Base-by-base conservation (phyloP, 2,329 filamentous ascomycete genomes). In the Rutstroemia sp. region DNA sequence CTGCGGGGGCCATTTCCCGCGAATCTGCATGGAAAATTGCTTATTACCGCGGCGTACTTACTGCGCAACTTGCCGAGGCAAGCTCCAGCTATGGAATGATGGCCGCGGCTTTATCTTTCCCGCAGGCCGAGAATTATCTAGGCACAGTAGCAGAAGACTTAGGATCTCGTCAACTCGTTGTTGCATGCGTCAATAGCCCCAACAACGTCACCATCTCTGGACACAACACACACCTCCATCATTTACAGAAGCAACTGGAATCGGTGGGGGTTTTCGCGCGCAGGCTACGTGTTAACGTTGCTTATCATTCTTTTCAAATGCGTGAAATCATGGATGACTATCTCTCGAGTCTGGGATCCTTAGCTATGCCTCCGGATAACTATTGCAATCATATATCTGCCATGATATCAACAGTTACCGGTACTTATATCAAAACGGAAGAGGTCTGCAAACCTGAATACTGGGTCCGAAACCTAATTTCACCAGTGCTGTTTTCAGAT, bases 381-480 rank as follows among this genome's bases (percentile, higher is more conserved):
- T 9, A 45, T 18, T 45, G 3, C 4, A 5, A 5, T 21, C 5
- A 19, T 45, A 18, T 16, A 45, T 12, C 42, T 45, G 16, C 21
- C 7, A 45, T 45, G 42, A 45, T 45, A 8, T 45, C 42, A 45
- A 45, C 5, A 10, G 44, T 47, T 25, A 10, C 44, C 9, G 18
- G 44, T 18, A 47, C 44, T 12, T n/a, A 47, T 47, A 25, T 30
- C 58, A 3, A 56, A 67, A 5, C 63, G 76, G 42, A 45, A 6
- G 42, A 45, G 5, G n/a, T 45, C 5, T 48, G 27, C 1, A 63
- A 66, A 12, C 62, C 64, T 1, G 50, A 59, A 0, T 79, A 79
- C 60, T 79, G 76, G 76, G 66, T 67, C 3, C 60, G 65, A 4
- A 79, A 79, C 53, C 63, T 79, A 62, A 67, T 72, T 1, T 73